Evolutionary conservation across 257 asterid genomes (phyloP).

Genomic region (Lantana camara): DNA sequence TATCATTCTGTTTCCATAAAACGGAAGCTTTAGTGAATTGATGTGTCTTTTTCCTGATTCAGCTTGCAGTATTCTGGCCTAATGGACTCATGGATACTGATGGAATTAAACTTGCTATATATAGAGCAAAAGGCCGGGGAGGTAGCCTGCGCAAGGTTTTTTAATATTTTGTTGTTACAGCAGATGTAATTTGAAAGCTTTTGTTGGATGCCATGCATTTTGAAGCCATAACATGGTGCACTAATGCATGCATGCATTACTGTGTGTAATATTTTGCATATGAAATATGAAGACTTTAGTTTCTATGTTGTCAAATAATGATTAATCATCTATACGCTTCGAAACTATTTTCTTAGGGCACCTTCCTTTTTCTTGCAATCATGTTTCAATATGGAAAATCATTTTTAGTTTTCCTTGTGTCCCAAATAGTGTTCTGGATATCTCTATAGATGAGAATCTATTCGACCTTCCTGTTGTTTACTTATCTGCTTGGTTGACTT

Average conservation of each 20-base stretch:
- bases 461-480: background rate
- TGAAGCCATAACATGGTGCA: constrained; percentile 1
- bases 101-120: constrained; percentile 80
- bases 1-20: too few species aligned
- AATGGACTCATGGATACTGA: constrained; percentile 73
- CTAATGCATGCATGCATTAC: too few species aligned
- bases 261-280: constrained; percentile 7
- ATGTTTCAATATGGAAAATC: background rate
- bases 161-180: constrained; percentile 2
- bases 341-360: background rate
- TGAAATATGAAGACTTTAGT: constrained; percentile 12
- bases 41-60: constrained; percentile 30
- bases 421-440: background rate
- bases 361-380: background rate
- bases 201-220: background rate
- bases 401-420: background rate
- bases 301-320: constrained; percentile 7
- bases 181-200: background rate
- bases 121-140: constrained; percentile 73
- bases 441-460: constrained; percentile 1
- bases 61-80: constrained; percentile 91
- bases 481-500: background rate
- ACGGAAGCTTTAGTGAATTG: background rate
- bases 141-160: constrained; percentile 58
- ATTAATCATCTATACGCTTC: background rate